Evolutionary conservation across 2,329 filamentous ascomycete genomes (phyloP).

Genomic region (Claviceps pusilla): DNA sequence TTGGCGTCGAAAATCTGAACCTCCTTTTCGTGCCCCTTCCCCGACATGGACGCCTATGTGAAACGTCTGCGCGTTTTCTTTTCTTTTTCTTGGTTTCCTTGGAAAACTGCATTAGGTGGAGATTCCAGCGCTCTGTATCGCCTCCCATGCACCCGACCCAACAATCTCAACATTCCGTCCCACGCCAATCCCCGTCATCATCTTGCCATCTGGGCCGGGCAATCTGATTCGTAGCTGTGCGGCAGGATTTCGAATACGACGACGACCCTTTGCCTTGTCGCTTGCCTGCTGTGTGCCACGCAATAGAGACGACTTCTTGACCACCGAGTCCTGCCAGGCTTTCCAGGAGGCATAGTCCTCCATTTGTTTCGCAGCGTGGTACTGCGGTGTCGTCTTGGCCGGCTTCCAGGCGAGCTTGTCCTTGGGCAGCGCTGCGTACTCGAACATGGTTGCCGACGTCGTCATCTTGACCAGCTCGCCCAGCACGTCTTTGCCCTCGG

Average conservation of each 20-base stretch:
- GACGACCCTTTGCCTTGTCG: conserved; percentile 6
- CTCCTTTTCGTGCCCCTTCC: too few relatives aligned
- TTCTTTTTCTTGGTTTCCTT: too few relatives aligned
- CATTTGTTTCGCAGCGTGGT: conserved; percentile 47
- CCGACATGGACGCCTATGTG: too few relatives aligned
- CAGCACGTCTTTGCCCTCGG: conserved; percentile 50
- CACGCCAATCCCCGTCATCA: conserved; percentile 17
- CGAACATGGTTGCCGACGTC: conserved; percentile 38
- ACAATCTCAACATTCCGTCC: conserved; percentile 32
- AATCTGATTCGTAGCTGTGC: conserved; percentile 37
- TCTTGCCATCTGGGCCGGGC: conserved; percentile 31
- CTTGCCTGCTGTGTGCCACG: conserved; percentile 8
- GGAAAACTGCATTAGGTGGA: conserved; percentile 10
- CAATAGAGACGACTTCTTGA: conserved; percentile 35
- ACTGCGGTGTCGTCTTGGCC: conserved; percentile 46
- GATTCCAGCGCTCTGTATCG: conserved; percentile 29
- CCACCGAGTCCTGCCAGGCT: conserved; percentile 39
- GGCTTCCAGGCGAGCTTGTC: conserved; percentile 54
- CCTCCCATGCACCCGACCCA: conserved; percentile 41
- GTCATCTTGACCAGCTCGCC: conserved; percentile 50
- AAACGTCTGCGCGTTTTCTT: too few relatives aligned
- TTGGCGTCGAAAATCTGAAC: not conserved
- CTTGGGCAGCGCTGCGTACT: conserved; percentile 40
- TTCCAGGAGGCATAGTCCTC: conserved; percentile 52
- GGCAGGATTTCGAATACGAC: conserved; percentile 18